A percentile compares a stretch with the other conserved stretches of the same genome.
Evolutionary conservation across 345 rosid genomes (phyloP).

Genomic region (Populus simonii): DNA sequence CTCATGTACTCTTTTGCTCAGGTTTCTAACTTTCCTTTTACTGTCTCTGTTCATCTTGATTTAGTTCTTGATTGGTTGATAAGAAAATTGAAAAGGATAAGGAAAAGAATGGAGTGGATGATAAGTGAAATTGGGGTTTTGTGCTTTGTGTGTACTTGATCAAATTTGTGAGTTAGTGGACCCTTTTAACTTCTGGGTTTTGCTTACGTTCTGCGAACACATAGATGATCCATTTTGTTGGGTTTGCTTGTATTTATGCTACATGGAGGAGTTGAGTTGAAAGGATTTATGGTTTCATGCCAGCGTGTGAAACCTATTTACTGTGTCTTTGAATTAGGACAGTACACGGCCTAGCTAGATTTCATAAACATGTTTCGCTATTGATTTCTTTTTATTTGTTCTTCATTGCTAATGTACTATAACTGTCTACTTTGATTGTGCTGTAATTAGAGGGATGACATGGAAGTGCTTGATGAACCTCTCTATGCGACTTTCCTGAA

Average conservation of each 20-base stretch:
- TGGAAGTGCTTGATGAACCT: slow-evolving; percentile 74
- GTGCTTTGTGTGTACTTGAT: too few relatives aligned
- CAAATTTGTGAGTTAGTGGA: too few relatives aligned
- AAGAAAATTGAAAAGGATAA: neutral
- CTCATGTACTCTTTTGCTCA: slow-evolving; percentile 88
- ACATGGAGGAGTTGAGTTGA: too few relatives aligned
- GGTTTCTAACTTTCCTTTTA: slow-evolving; percentile 26
- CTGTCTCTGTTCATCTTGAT: neutral
- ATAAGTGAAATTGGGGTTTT: neutral
- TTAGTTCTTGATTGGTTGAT: slow-evolving; percentile 7
- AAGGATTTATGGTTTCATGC: too few relatives aligned
- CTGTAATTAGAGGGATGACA: slow-evolving; percentile 62
- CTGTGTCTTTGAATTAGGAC: too few relatives aligned
- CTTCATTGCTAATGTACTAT: neutral
- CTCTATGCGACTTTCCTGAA: slow-evolving; percentile 58
- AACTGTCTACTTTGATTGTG: neutral
- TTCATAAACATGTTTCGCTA: neutral
- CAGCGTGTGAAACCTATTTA: too few relatives aligned
- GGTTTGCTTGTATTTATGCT: neutral
- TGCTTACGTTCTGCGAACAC: neutral
- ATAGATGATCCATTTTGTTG: neutral
- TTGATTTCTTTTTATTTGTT: neutral
- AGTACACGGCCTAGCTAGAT: too few relatives aligned
- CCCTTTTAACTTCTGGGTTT: neutral
- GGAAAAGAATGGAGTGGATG: neutral